Evolutionary conservation across 169 alveolate genomes (phyloP).

Genomic region (Eimeria maxima): DNA sequence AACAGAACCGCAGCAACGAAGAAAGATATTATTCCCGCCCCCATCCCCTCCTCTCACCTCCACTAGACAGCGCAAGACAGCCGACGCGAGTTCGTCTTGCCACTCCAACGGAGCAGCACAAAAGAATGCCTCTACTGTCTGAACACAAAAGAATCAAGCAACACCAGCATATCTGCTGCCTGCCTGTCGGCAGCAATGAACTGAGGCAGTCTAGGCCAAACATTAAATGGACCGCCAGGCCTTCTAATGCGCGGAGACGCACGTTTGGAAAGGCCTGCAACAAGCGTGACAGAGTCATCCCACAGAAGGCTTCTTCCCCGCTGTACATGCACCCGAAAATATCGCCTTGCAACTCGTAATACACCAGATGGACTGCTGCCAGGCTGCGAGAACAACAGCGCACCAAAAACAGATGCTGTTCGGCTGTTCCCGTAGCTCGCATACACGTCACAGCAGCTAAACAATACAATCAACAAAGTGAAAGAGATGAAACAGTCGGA

Average conservation of each 20-base stretch:
- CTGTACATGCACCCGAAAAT: conserved; percentile 62
- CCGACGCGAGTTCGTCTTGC: conserved; percentile 76
- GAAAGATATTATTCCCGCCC: background rate
- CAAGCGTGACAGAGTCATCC: conserved; percentile 56
- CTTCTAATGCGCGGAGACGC: background rate
- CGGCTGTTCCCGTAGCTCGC: background rate
- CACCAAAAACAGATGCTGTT: background rate
- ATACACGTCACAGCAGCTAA: background rate
- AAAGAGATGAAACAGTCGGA: background rate
- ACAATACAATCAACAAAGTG: too few relatives aligned
- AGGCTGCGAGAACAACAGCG: background rate
- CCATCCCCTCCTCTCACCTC: conserved; percentile 28
- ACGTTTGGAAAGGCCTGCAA: conserved; percentile 73
- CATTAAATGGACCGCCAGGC: background rate
- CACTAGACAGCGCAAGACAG: conserved; percentile 63
- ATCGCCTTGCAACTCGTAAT: conserved; percentile 76
- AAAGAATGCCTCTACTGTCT: conserved; percentile 78
- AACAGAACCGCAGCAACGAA: background rate
- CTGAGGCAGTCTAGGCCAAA: background rate
- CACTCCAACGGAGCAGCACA: conserved; percentile 43
- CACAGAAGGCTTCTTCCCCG: conserved; percentile 36
- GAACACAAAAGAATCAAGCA: background rate
- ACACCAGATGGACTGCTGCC: conserved; percentile 71
- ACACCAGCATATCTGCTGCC: background rate
- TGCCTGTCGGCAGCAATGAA: background rate